Evolutionary conservation across 495 filamentous ascomycete species (phyloP).

Genomic region (Staphylotrichum tortipilum): DNA sequence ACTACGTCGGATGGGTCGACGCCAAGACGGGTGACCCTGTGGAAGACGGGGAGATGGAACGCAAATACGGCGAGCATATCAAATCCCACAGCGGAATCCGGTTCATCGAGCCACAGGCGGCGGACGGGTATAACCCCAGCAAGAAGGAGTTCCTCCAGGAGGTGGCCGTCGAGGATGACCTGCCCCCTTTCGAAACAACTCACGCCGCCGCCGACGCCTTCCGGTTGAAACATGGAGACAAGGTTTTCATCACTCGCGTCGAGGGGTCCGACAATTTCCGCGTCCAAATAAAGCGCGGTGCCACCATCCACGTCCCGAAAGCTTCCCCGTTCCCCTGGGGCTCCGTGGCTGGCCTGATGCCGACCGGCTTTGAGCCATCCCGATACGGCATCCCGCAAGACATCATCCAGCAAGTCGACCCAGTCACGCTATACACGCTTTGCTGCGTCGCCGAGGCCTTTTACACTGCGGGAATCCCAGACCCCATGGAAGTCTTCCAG

Average conservation of each 20-base stretch:
- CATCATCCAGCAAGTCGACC: slow-evolving; percentile 87
- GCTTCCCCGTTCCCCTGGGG: slow-evolving; percentile 75
- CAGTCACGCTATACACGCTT: slow-evolving; percentile 81
- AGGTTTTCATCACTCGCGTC: slow-evolving; percentile 38
- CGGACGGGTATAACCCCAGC: slow-evolving; percentile 40
- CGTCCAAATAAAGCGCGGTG: slow-evolving; percentile 79
- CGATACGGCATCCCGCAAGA: slow-evolving; percentile 88
- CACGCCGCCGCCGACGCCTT: slow-evolving; percentile 89
- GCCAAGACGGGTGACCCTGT: slow-evolving; percentile 79
- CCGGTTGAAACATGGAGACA: slow-evolving; percentile 80
- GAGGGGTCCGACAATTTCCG: slow-evolving; percentile 60
- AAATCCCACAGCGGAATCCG: slow-evolving; percentile 90
- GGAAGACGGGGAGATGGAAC: slow-evolving; percentile 86
- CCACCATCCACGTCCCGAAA: slow-evolving; percentile 81
- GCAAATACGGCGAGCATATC: slow-evolving; percentile 83
- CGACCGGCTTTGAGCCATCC: slow-evolving; percentile 84
- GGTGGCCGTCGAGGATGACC: slow-evolving; percentile 81
- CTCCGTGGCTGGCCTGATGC: slow-evolving; percentile 83
- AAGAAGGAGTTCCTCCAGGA: slow-evolving; percentile 82
- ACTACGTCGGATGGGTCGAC: slow-evolving; percentile 90
- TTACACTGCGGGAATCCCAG: slow-evolving; percentile 78
- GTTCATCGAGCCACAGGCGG: slow-evolving; percentile 55
- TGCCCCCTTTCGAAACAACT: slow-evolving; percentile 84
- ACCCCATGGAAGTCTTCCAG: slow-evolving; percentile 95
- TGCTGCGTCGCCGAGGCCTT: slow-evolving; percentile 79